These are phyloP conservation scores for Ganoderma multipileum DNA, from an alignment of 1,284 basidiomycete species.

Conservation along the genomic window DNA sequence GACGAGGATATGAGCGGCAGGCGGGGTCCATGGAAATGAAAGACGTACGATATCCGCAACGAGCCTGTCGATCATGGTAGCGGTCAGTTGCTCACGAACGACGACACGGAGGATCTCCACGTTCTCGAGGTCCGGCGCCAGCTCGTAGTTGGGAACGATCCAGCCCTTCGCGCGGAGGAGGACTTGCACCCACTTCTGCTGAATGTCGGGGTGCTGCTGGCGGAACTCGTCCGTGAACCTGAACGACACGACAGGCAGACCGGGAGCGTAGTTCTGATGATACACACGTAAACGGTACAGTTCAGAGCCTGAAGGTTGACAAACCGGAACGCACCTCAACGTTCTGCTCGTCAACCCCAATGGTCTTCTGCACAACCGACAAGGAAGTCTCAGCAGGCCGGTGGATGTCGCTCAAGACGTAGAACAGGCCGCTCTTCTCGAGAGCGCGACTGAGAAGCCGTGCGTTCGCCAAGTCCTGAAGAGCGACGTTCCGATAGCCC, in stretches of 20 bases:
- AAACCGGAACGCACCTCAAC: conserved; percentile 54
- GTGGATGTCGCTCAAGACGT: conserved; percentile 78
- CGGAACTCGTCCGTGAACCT: conserved; percentile 85
- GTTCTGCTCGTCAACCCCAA: conserved; percentile 53
- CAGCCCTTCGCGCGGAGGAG: conserved; percentile 81
- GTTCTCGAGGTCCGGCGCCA: conserved; percentile 73
- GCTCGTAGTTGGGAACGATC: conserved; percentile 90
- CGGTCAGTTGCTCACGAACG: conserved; percentile 78
- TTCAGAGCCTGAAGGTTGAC: neutral
- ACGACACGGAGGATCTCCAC: conserved; percentile 89
- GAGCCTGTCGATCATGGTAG: conserved; percentile 68
- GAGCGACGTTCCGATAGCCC: conserved; percentile 79
- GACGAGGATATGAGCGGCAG: conserved; percentile 3
- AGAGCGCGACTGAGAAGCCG: conserved; percentile 87
- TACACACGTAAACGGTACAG: conserved; percentile 12
- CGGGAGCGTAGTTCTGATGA: conserved; percentile 71
- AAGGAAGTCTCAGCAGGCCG: conserved; percentile 43
- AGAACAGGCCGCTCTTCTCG: conserved; percentile 82
- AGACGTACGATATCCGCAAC: conserved; percentile 64
- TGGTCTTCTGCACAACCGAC: conserved; percentile 45
- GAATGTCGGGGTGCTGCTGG: conserved; percentile 70
- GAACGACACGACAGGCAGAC: conserved; percentile 93
- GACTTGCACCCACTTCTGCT: conserved; percentile 92
- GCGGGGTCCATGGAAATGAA: neutral
- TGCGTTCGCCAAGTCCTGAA: conserved; percentile 85